Conservation (phyloP, 2,329 filamentous ascomycete genomes). For the Lomentospora prolificans region DNA sequence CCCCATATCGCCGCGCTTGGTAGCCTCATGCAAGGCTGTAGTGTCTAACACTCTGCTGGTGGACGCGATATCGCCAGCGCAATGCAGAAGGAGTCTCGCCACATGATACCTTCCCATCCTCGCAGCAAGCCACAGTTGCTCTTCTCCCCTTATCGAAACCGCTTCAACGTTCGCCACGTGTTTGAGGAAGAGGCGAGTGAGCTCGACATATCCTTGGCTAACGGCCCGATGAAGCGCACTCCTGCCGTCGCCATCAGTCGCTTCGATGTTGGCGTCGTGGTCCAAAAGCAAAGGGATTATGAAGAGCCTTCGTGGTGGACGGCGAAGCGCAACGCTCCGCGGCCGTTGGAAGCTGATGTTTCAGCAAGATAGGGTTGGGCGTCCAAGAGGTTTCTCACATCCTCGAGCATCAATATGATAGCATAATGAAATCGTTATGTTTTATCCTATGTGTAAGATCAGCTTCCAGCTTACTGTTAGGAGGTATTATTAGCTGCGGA, state of each 20-base stretch:
- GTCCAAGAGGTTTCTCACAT: background rate
- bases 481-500: background rate
- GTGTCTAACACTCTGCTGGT: background rate
- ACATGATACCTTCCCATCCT: background rate
- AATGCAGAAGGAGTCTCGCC: background rate
- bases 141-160: background rate
- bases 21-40: background rate
- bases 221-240: constrained; percentile 5
- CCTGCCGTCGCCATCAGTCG: background rate
- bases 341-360: background rate
- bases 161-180: background rate
- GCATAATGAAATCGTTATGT: background rate
- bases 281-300: background rate
- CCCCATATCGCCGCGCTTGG: background rate
- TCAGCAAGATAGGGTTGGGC: background rate
- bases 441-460: background rate
- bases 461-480: background rate
- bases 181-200: background rate
- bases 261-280: constrained; percentile 1
- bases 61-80: background rate
- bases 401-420: background rate
- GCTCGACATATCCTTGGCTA: background rate
- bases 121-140: background rate
- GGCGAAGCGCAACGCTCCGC: constrained; percentile 7
- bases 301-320: background rate